A percentile compares a stretch with the other conserved stretches of the same genome.
Evolutionary conservation across 441 rosid genomes (phyloP).

Genomic region (Breynia disticha): DNA sequence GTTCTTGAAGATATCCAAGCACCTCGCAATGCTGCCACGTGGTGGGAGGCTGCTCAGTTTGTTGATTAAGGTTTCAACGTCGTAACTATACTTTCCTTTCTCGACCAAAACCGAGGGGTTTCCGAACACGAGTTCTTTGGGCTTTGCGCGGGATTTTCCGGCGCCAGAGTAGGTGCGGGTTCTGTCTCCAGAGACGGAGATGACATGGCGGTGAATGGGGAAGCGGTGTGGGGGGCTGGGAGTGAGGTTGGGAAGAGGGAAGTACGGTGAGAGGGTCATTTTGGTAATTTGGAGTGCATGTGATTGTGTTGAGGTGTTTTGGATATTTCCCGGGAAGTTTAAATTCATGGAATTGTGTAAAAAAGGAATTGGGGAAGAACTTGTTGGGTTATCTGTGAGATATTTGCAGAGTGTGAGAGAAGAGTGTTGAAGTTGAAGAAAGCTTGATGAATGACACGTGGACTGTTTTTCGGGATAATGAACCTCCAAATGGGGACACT

Average conservation of each 20-base stretch:
- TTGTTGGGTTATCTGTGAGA: neutral
- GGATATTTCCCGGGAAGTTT: constrained; percentile 3
- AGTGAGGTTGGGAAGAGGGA: constrained; percentile 21
- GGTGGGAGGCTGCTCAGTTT: constrained; percentile 94
- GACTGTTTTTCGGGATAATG: constrained; percentile 42
- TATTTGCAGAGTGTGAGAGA: constrained; percentile 2
- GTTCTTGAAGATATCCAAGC: constrained; percentile 73
- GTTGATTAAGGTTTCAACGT: constrained; percentile 89
- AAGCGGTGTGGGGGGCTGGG: constrained; percentile 8
- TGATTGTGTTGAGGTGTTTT: constrained; percentile 7
- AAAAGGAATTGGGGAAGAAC: constrained; percentile 8
- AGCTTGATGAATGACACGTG: constrained; percentile 38
- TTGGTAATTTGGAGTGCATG: constrained; percentile 21
- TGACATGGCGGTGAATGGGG: constrained; percentile 24
- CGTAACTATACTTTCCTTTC: constrained; percentile 90
- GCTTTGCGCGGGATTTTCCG: constrained; percentile 35
- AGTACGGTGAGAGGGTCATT: constrained; percentile 39
- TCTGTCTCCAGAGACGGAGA: constrained; percentile 25
- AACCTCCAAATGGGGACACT: neutral
- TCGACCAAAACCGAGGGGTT: constrained; percentile 69
- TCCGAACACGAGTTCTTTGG: constrained; percentile 60
- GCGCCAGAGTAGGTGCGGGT: constrained; percentile 17
- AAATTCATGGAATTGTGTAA: neutral
- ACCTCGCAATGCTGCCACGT: constrained; percentile 89
- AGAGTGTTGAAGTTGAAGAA: neutral